Base-by-base conservation (phyloP, 2,329 filamentous ascomycete species). In the Cercospora sp. region DNA sequence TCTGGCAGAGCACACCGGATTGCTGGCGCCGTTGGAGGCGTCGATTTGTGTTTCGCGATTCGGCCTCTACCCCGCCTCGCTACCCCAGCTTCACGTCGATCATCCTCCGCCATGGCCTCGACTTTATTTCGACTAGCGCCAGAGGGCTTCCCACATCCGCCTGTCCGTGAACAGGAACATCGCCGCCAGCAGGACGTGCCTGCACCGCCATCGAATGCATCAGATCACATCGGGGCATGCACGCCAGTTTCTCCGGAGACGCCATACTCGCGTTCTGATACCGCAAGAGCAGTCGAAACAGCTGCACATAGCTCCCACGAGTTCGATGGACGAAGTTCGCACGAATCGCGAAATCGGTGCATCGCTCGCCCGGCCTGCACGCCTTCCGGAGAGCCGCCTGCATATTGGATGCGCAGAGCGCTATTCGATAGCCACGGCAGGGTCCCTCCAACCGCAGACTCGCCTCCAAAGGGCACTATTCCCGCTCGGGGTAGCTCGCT, bases 401-500 rank as follows among this genome's bases (percentile, higher is more conserved):
- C 55, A 62, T 33, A 33, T 48, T 63, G 63, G 28, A 53, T 59
- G 10, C 28, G 51, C 10, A 36, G 8, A 13, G 28, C 45, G 58
- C 58, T 57, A 68, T 62, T 57, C 33, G 45, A 55, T 30, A 70
- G 66, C 64, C 59, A 68, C 72, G 67, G 71, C 63, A 68, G 53
- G 40, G 63, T 57, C 68, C 69, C 65, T 68, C 69, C 71, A 71
- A 71, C 70, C 70, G 72, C 66, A 69, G 53, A 48, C 61, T 57
- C 65, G 67, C 63, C 61, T 67, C 67, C 63, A 68, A 63, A 69
- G 69, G 67, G 65, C 69, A 62, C 70, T 68, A 72, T 63, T 13
- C 73, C 68, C 62, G 61, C 71, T 73, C 61, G 58, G 70, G 73
- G 66, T 72, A 75, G 73, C 73, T 74, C 58, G 33, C 55, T 13